Evolutionary conservation across 805 yeast genomes (phyloP).

Genomic region (Kluyveromyces aestuarii): DNA sequence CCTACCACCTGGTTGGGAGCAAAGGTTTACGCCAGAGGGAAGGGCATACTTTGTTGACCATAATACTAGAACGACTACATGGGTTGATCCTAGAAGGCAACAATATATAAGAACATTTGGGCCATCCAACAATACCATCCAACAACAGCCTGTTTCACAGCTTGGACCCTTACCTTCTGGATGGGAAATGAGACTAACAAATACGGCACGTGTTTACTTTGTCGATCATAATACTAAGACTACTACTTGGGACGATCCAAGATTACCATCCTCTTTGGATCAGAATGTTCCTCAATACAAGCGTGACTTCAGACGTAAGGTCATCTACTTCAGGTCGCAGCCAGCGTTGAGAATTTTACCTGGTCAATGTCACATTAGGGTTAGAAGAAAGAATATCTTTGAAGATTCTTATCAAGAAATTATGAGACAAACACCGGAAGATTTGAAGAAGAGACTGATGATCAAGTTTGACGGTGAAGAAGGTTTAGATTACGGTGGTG

Average conservation of each 20-base stretch:
- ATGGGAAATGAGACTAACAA: slow-evolving; percentile 99
- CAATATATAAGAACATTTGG: slow-evolving; percentile 96
- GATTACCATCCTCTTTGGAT: slow-evolving; percentile 93
- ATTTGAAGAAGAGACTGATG: slow-evolving; percentile 94
- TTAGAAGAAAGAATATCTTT: slow-evolving; percentile 89
- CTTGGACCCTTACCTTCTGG: slow-evolving; percentile 97
- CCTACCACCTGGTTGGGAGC: slow-evolving; percentile 98
- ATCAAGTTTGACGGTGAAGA: slow-evolving; percentile 98
- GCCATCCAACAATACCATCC: slow-evolving; percentile 74
- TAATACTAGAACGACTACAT: slow-evolving; percentile 97
- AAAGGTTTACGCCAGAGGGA: slow-evolving; percentile 95
- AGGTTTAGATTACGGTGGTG: slow-evolving; percentile 99
- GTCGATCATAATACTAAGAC: slow-evolving; percentile 99
- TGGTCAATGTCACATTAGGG: slow-evolving; percentile 98
- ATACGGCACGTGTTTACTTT: slow-evolving; percentile 96
- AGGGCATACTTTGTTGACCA: slow-evolving; percentile 98
- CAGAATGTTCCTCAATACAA: slow-evolving; percentile 98
- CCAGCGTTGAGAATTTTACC: slow-evolving; percentile 96
- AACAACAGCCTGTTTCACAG: slow-evolving; percentile 96
- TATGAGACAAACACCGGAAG: slow-evolving; percentile 98
- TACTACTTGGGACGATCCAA: slow-evolving; percentile 99
- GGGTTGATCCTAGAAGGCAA: slow-evolving; percentile 99
- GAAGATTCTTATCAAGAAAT: slow-evolving; percentile 98
- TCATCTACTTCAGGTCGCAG: slow-evolving; percentile 95
- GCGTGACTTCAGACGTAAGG: slow-evolving; percentile 97